Base-by-base conservation (phyloP, 2,329 filamentous ascomycete species). In the Penicillium sp. region DNA sequence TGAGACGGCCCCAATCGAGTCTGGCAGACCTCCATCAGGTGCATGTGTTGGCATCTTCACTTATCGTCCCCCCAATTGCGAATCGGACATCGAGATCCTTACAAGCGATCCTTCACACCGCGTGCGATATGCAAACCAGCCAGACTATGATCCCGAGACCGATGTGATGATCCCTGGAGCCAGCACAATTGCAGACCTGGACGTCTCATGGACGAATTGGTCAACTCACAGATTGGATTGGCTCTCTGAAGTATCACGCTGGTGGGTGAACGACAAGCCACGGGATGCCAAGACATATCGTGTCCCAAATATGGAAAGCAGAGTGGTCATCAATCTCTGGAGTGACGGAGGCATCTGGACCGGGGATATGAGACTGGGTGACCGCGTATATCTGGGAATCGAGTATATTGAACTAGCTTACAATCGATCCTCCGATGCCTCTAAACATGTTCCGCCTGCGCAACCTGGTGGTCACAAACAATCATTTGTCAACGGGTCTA, bases 61-160 rank as follows among this genome's bases (percentile, higher is more conserved):
- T 12, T 81, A 78, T 54, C 70, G 67, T 52, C 70, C 77, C 38
- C 69, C 74, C 45, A 66, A 58, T 28, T 77, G 77, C 58, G 79
- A 82, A 60, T 77, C 75, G 0, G 79, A 82, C 56, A 77, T 82
- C 54, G 79, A 82, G 65, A 79, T 82, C 53, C 65, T 81, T 10
- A 81, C 79, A 1, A 64, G 69, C 5, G 79, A 81, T 48, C 71
- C 75, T 1, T 66, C 63, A 1, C 65, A 70, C 50, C 71, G 69
- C 4, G 71, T 79, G 4, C 74, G 73, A 31, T 75, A 73, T 44
- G 66, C 71, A 15, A 76, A 75, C 49, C 74, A 76, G 52, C 73
- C 74, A 2, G 72, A 74, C 51, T 75, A 74, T 51, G 69, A 75
- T 51, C 62, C 68, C 2, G 34, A 59, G 29, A 65, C 62, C 1